A percentile compares a stretch with the other conserved stretches of the same genome.
These are phyloP conservation scores for Anthracocystis panici-leucophaei DNA, from an alignment of 1,284 basidiomycete species.

Conservation along the genomic window DNA sequence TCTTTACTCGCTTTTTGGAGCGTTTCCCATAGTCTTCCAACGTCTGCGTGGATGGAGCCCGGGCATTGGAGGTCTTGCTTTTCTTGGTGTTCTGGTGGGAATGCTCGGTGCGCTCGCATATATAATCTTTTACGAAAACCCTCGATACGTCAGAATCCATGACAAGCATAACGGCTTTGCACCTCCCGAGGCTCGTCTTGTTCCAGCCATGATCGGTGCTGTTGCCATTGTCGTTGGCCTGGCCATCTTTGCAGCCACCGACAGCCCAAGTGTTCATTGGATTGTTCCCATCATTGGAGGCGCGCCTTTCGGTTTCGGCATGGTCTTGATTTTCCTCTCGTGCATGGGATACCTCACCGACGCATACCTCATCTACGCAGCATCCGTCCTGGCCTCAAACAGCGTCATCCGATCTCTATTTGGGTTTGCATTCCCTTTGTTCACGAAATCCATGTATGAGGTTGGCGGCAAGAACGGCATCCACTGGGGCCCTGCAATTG, in stretches of 20 bases:
- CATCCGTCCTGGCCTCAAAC: conserved; percentile 76
- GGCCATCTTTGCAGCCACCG: conserved; percentile 68
- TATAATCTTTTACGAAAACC: conserved; percentile 62
- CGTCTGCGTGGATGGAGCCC: conserved; percentile 58
- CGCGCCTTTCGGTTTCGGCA: conserved; percentile 50
- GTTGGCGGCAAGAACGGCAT: conserved; percentile 74
- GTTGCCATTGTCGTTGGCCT: conserved; percentile 70
- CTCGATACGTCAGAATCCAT: conserved; percentile 48
- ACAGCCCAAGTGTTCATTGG: conserved; percentile 67
- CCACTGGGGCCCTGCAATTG: conserved; percentile 80
- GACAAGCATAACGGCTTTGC: conserved; percentile 57
- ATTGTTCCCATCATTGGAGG: conserved; percentile 57
- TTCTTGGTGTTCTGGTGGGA: conserved; percentile 69
- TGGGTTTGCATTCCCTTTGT: conserved; percentile 74
- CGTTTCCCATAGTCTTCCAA: conserved; percentile 69
- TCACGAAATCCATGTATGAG: conserved; percentile 73
- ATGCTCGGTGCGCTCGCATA: conserved; percentile 56
- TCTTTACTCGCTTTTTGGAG: conserved; percentile 62
- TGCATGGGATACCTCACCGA: conserved; percentile 73
- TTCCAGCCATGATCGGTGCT: conserved; percentile 63
- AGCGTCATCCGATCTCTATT: conserved; percentile 78
- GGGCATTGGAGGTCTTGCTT: conserved; percentile 66
- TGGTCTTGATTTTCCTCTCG: conserved; percentile 75
- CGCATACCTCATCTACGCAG: conserved; percentile 72
- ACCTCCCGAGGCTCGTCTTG: conserved; percentile 62